Percentiles rank a stretch among this genome's conserved stretches.
These are phyloP conservation scores for Daldinia sp. DNA, from an alignment of 2,329 filamentous ascomycete species.

Conservation along the genomic window DNA sequence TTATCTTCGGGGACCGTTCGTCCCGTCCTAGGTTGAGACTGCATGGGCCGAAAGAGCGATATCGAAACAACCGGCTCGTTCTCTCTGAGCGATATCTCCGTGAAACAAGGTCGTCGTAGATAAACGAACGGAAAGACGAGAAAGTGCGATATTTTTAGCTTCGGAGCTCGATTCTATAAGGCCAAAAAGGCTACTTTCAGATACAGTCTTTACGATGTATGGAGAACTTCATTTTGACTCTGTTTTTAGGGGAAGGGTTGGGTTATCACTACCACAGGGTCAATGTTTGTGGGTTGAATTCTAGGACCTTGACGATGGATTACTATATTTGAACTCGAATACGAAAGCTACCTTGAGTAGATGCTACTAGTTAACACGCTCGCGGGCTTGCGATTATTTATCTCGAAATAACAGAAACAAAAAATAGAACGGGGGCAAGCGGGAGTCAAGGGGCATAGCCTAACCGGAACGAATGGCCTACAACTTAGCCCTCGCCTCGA, in stretches of 20 bases:
- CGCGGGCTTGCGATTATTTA: not conserved
- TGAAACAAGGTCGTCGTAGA: not conserved
- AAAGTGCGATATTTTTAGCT: not conserved
- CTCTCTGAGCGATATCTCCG: not conserved
- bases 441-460: not conserved
- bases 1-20: not conserved
- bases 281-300: not conserved
- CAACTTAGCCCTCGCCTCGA: slow-evolving; percentile 61
- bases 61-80: not conserved
- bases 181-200: not conserved
- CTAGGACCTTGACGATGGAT: not conserved
- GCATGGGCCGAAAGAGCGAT: not conserved
- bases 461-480: slow-evolving; percentile 41
- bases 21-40: not conserved
- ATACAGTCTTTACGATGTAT: not conserved
- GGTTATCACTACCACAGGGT: not conserved
- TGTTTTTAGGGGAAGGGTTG: not conserved
- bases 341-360: not conserved
- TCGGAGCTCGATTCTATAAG: not conserved
- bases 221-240: not conserved
- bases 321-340: not conserved
- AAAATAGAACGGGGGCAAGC: not conserved
- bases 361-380: not conserved
- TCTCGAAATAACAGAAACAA: not conserved
- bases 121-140: not conserved